Conservation (phyloP, 2,329 filamentous ascomycete species). For the Aspergillus pseudotamarii region DNA sequence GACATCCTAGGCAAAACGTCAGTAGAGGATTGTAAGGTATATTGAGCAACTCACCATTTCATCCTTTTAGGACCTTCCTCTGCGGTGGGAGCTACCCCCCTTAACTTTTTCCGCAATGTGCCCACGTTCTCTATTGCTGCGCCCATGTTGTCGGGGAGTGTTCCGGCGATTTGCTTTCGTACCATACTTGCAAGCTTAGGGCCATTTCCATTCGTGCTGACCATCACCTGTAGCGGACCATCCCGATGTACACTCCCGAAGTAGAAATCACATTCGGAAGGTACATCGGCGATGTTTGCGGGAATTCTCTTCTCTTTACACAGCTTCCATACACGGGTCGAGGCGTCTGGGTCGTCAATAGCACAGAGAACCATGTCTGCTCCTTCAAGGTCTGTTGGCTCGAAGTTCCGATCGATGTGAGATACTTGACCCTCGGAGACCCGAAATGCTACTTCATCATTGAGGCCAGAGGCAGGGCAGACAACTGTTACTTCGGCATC, state of each 20-base stretch:
- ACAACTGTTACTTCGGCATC: constrained; percentile 88
- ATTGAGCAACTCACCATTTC: constrained; percentile 68
- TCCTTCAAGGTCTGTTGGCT: constrained; percentile 80
- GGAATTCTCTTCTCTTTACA: constrained; percentile 83
- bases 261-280: constrained; percentile 96
- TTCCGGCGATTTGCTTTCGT: constrained; percentile 75
- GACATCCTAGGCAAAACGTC: constrained; percentile 69
- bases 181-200: constrained; percentile 88
- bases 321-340: constrained; percentile 85
- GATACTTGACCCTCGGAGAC: constrained; percentile 73
- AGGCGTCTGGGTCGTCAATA: constrained; percentile 91
- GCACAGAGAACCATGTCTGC: constrained; percentile 89
- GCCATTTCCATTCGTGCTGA: constrained; percentile 96
- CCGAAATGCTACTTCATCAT: constrained; percentile 84
- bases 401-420: constrained; percentile 81
- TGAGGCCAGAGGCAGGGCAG: constrained; percentile 76
- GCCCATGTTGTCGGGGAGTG: constrained; percentile 77
- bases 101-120: constrained; percentile 73
- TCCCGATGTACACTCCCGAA: constrained; percentile 96
- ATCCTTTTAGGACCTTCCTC: constrained; percentile 85
- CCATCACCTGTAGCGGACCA: constrained; percentile 96
- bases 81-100: constrained; percentile 70
- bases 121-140: constrained; percentile 86
- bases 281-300: constrained; percentile 96
- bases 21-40: background rate